Percentiles rank a stretch among this genome's conserved stretches.
phyloP scores from a whole-genome alignment of 345 rosid species.

The Brassica nigra region DNA sequence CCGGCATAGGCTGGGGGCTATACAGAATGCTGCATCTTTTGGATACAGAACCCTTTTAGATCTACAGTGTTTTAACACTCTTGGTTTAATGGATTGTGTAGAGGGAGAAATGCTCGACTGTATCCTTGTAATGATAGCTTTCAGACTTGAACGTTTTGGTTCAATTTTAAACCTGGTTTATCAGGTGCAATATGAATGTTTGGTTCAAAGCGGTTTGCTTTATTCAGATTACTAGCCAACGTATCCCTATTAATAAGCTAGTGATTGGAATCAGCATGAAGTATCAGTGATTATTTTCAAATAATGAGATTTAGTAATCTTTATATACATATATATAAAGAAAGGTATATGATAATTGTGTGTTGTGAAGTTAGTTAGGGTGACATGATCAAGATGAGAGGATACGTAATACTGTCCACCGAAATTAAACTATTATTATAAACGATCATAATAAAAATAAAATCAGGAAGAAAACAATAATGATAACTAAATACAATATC shows the following conservation, averaged over 20 bases:
- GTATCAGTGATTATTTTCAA: not conserved
- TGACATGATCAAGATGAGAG: slow-evolving; percentile 35
- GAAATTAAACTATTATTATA: not conserved
- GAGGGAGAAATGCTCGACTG: not conserved
- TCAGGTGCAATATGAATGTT: not conserved
- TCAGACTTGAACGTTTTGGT: not conserved
- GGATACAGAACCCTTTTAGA: no score
- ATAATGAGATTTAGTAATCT: slow-evolving; percentile 27
- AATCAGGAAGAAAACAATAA: slow-evolving; percentile 16
- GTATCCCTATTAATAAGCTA: not conserved
- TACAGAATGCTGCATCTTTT: no score
- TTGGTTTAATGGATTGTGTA: no score
- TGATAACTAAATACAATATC: not conserved
- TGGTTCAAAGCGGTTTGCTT: not conserved
- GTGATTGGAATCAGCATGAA: not conserved
- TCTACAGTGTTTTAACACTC: no score
- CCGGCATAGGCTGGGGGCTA: no score
- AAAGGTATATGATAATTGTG: not conserved
- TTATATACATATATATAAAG: not conserved
- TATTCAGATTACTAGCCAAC: not conserved
- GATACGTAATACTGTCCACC: slow-evolving; percentile 33
- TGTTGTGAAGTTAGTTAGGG: slow-evolving; percentile 32
- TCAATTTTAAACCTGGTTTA: not conserved
- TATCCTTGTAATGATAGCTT: no score
- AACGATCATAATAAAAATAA: slow-evolving; percentile 10